Evolutionary conservation across 768 basidiomycete genomes (phyloP), one percentile per base, ranked within the genome.

Genomic region (Cystobasidium ongulense): DNA sequence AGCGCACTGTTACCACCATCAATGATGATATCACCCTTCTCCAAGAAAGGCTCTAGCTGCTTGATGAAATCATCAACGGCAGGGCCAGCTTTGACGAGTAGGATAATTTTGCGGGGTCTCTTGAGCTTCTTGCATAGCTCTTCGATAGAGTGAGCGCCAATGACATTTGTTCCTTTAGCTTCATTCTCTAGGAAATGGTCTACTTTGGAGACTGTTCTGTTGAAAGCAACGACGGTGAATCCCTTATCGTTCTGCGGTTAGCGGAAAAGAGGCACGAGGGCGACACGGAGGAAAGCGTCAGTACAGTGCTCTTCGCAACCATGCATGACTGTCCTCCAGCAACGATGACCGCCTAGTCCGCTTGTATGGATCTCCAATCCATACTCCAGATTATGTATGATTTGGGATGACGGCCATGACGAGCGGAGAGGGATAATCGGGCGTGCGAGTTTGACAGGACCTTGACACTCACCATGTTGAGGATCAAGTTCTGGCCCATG

Each of bases 181-280:
- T 98, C 92, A 82, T 97, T 92, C 75, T 86, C 88, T 75, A 99
- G 87, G 87, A 99, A 99, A 80, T 86, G 81, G 82, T 97, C 94
- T 79, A 99, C 93, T 83, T 99, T 99, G 84, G 87, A 88, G 75
- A 88, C 90, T 52, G 96, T 98, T 79, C 96, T 90, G 86, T 99
- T 99, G 84, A 90, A 99, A 15, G 91, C 92, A 77, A 92, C 89
- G 79, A 99, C 96, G 76, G 84, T 92, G 85, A 93, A 99, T 65
- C 96, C 96, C 84, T 99, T 99, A 86, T 99, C 96, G 82, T 97
- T 85, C 97, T 96, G 79, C 81, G 96, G 82, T n/a, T n/a, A 82
- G 95, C 96, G 87, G 95, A 93, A 80, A 92, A 93, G 92, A 93
- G 79, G 61, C 68, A 59, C 7, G 11, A 38, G 54, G 36, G 35